phyloP scores from a whole-genome alignment of 495 filamentous ascomycete species.

The Aspergillus heteromorphus region DNA sequence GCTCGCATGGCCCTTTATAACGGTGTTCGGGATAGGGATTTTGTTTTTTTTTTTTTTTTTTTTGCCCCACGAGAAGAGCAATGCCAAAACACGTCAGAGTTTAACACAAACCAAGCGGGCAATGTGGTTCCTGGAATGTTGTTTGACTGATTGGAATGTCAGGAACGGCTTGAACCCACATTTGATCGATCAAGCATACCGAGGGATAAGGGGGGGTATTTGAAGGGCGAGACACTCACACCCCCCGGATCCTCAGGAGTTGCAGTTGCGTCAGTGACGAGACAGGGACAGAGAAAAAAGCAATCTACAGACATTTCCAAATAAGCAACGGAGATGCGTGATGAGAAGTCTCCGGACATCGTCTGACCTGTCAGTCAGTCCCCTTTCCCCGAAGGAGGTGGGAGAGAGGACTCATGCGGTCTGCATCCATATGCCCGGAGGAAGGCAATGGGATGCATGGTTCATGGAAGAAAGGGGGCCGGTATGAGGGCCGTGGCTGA shows the following conservation, averaged over 20 bases:
- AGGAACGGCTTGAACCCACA: constrained; percentile 27
- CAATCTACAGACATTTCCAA: constrained; percentile 13
- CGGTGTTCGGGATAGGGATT: too few species aligned
- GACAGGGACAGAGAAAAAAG: too few species aligned
- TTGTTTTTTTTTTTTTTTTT: too few species aligned
- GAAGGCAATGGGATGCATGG: background rate
- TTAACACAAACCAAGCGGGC: constrained; percentile 8
- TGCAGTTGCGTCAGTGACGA: constrained; percentile 1
- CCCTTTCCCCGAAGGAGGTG: constrained; percentile 2
- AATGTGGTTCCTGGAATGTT: constrained; percentile 24
- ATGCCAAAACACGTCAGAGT: constrained; percentile 6
- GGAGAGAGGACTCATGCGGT: constrained; percentile 5
- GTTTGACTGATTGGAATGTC: constrained; percentile 31
- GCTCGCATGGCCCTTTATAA: constrained; percentile 18
- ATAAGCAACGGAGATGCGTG: constrained; percentile 5
- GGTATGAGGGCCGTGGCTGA: constrained; percentile 1
- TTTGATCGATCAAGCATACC: constrained; percentile 19
- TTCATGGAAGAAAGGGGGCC: background rate
- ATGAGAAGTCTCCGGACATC: constrained; percentile 8
- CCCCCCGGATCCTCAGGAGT: background rate
- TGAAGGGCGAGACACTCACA: constrained; percentile 6
- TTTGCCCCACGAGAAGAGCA: constrained; percentile 10
- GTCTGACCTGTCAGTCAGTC: constrained; percentile 21
- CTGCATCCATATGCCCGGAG: constrained; percentile 8
- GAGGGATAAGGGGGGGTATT: constrained; percentile 7